Conservation (phyloP, 371 early-diverging fungal species). For the Mucor velutinosus region DNA sequence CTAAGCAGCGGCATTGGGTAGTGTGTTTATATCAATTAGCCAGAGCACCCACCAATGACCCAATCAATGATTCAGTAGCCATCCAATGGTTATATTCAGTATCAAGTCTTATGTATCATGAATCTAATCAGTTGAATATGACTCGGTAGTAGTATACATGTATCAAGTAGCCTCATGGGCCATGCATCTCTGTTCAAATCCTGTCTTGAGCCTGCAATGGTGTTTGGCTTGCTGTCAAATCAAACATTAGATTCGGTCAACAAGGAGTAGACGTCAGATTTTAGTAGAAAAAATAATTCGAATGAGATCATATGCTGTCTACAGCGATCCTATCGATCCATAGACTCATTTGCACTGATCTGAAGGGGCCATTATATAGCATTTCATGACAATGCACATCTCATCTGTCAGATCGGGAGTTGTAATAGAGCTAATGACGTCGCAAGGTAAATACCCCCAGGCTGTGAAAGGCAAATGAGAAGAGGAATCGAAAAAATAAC, state of each 20-base stretch:
- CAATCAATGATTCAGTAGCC: no score
- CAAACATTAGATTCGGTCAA: background rate
- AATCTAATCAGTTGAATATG: no score
- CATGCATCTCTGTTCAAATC: background rate
- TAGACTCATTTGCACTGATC: background rate
- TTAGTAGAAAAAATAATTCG: background rate
- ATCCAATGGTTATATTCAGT: no score
- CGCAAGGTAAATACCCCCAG: constrained; percentile 1
- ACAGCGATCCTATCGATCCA: background rate
- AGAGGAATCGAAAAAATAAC: constrained; percentile 5
- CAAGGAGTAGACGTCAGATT: background rate
- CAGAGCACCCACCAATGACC: no score
- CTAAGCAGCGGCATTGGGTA: no score
- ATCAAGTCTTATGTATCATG: no score
- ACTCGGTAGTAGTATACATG: no score
- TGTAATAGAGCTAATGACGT: constrained; percentile 1
- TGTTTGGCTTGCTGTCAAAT: background rate
- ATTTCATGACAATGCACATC: background rate
- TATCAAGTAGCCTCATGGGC: background rate
- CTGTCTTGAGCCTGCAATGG: background rate
- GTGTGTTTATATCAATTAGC: no score
- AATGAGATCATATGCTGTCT: background rate
- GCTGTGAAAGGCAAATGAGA: background rate
- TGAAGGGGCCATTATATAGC: background rate
- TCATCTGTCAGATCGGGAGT: constrained; percentile 2